Percentiles rank a stretch among this genome's conserved stretches.
Conservation (phyloP, 176 grass and related monocot species). For the Triticum aestivum region IWGSC_CS_RefSeq_v2.1 NC_057800.1:600728189-600728688, state of each 20-base stretch:
- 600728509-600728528: not conserved
- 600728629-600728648: not conserved
- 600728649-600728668: not conserved
- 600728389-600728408: conserved; percentile 8
- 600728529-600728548: not conserved
- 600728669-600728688: not conserved
- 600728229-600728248: not conserved
- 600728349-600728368: not conserved
- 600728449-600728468: conserved; percentile 26
- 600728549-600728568: not conserved
- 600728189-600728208: not conserved
- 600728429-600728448: not conserved
- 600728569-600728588: no score
- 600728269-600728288: not conserved
- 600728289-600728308: not conserved
- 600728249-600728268: not conserved
- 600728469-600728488: not conserved
- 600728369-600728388: not conserved
- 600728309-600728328: not conserved
- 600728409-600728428: not conserved
- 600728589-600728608: not conserved
- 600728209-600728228: not conserved
- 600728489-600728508: not conserved
- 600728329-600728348: no score
- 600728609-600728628: not conserved